phyloP scores from a whole-genome alignment of 805 yeast species.

The Isabelozyma gotoi region DNA sequence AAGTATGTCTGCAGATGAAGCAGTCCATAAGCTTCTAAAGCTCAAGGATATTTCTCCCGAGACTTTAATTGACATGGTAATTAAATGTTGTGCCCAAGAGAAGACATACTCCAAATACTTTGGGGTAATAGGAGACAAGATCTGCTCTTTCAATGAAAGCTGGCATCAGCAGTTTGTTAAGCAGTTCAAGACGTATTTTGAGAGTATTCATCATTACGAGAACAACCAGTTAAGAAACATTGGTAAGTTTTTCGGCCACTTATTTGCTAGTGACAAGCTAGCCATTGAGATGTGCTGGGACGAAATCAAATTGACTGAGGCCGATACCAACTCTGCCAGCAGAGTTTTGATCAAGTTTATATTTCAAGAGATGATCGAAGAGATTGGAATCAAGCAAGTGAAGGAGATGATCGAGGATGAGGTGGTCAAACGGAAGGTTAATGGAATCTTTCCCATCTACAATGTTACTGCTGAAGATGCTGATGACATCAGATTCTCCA shows the following conservation, averaged over 20 bases:
- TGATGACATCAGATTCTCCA: slow-evolving; percentile 68
- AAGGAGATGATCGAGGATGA: slow-evolving; percentile 52
- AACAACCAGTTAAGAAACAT: slow-evolving; percentile 73
- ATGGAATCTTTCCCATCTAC: slow-evolving; percentile 63
- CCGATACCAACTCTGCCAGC: slow-evolving; percentile 72
- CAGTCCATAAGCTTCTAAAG: slow-evolving; percentile 78
- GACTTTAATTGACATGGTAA: slow-evolving; percentile 66
- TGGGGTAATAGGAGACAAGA: slow-evolving; percentile 71
- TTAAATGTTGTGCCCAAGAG: slow-evolving; percentile 83
- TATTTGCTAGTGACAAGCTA: slow-evolving; percentile 68
- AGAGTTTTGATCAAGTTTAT: slow-evolving; percentile 80
- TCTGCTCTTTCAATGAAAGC: slow-evolving; percentile 46
- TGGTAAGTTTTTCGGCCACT: slow-evolving; percentile 84
- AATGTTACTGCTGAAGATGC: slow-evolving; percentile 32
- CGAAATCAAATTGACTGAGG: slow-evolving; percentile 61
- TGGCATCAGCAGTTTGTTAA: slow-evolving; percentile 60
- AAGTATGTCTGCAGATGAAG: slow-evolving; percentile 88
- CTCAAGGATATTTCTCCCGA: slow-evolving; percentile 32
- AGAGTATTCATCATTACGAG: slow-evolving; percentile 63
- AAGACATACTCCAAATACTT: slow-evolving; percentile 82
- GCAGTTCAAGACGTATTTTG: slow-evolving; percentile 58
- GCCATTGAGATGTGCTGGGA: slow-evolving; percentile 59
- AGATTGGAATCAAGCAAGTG: slow-evolving; percentile 60
- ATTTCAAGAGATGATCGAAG: slow-evolving; percentile 76
- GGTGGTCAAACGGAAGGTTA: slow-evolving; percentile 46